A percentile compares a stretch with the other conserved stretches of the same genome.
Evolutionary conservation across 2,329 filamentous ascomycete species (phyloP).

Genomic region (Cucurbitaria berberidis): DNA sequence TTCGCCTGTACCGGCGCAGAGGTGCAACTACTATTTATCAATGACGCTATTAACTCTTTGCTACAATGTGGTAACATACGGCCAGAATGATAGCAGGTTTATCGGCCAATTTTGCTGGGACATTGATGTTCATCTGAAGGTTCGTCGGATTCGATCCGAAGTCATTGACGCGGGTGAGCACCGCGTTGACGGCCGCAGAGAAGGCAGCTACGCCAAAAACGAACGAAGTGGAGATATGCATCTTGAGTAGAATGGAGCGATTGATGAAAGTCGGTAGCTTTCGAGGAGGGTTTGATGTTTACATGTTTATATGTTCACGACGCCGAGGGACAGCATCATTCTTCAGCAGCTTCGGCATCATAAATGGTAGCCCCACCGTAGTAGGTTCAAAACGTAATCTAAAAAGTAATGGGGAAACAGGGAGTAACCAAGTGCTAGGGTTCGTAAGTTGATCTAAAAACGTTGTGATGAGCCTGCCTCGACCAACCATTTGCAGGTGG

Average conservation of each 20-base stretch:
- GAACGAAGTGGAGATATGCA: slow-evolving; percentile 9
- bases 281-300: not conserved
- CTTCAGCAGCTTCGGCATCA: not conserved
- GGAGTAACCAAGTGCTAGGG: not conserved
- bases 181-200: slow-evolving; percentile 17
- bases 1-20: slow-evolving; percentile 48
- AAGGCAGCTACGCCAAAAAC: slow-evolving; percentile 7
- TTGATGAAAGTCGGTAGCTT: not conserved
- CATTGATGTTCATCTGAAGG: slow-evolving; percentile 60
- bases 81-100: slow-evolving; percentile 62
- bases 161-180: slow-evolving; percentile 45
- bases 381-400: not conserved
- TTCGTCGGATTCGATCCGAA: slow-evolving; percentile 54
- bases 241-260: slow-evolving; percentile 2
- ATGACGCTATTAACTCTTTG: too few species aligned
- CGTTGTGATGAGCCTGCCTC: not conserved
- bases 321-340: not conserved
- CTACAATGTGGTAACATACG: slow-evolving; percentile 55
- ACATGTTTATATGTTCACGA: not conserved
- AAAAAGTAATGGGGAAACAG: not conserved
- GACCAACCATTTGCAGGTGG: not conserved
- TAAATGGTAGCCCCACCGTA: not conserved
- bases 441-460: not conserved
- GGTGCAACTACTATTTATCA: too few species aligned
- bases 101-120: slow-evolving; percentile 51